A percentile compares a stretch with the other conserved stretches of the same genome.
These are phyloP conservation scores for Murraya koenigii DNA, from an alignment of 345 rosid genomes.

Conservation along the genomic window DNA sequence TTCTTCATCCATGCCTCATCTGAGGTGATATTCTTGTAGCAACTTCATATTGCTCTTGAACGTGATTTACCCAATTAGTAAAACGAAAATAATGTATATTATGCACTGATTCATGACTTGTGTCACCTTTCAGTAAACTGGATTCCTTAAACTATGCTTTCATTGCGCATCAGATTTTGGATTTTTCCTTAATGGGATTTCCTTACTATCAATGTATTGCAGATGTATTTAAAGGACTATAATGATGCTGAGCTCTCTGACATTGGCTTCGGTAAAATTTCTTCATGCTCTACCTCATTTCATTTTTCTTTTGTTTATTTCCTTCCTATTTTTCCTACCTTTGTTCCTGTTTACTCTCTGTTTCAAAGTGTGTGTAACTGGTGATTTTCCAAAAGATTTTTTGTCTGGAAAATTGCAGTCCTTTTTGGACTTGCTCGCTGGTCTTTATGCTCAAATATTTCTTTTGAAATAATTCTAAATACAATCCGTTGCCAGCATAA, in stretches of 20 bases:
- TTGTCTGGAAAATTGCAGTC: background rate
- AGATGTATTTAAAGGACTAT: constrained; percentile 23
- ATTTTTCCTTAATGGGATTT: background rate
- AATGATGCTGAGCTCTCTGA: constrained; percentile 30
- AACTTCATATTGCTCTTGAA: no score
- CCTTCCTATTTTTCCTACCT: background rate
- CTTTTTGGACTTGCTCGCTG: background rate
- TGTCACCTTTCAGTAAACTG: background rate
- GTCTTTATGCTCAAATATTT: background rate
- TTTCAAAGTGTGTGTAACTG: background rate
- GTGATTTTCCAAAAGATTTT: background rate
- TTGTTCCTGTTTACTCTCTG: background rate
- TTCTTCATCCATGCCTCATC: no score
- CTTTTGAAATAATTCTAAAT: background rate
- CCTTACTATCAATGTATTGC: background rate
- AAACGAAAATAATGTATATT: background rate
- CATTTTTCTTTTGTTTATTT: background rate
- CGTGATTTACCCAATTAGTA: no score
- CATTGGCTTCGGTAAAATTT: constrained; percentile 25
- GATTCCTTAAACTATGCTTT: background rate
- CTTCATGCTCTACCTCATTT: background rate
- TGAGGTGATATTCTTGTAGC: no score
- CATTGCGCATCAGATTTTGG: background rate
- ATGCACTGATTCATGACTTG: background rate
- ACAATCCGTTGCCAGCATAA: background rate